Conservation (phyloP, 306 rosid species). For the Crataegus laevigata region DNA sequence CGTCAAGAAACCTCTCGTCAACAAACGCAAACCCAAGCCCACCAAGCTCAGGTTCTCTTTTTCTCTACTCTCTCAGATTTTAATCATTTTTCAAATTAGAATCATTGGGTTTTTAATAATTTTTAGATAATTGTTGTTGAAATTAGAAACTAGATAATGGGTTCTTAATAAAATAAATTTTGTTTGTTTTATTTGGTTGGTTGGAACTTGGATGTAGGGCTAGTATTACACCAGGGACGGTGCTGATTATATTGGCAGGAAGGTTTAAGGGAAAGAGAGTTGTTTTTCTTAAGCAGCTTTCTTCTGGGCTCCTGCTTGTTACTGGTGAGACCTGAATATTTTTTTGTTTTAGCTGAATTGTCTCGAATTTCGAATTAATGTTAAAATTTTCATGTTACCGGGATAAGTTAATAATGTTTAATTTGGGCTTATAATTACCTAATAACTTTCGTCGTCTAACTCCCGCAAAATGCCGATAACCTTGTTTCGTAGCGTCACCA, state of each 20-base stretch:
- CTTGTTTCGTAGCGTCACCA: not conserved
- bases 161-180: not conserved
- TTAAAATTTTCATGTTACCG: not conserved
- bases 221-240: conserved; percentile 28
- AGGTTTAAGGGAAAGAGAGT: conserved; percentile 35
- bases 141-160: not conserved
- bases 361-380: not conserved
- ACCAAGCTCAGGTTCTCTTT: not conserved
- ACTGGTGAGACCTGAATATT: conserved; percentile 8
- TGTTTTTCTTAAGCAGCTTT: conserved; percentile 26
- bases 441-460: not conserved
- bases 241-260: conserved; percentile 31
- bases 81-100: not conserved
- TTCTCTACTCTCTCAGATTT: not conserved
- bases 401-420: not conserved
- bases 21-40: not conserved
- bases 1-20: not conserved
- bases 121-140: no score
- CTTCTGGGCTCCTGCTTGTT: conserved; percentile 28
- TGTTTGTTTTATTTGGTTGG: not conserved
- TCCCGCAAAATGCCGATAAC: not conserved
- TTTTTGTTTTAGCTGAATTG: not conserved
- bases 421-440: no score
- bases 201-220: conserved; percentile 4
- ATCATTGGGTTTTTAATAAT: not conserved